Evolutionary conservation across 331 rosid genomes (phyloP).

Genomic region (Pyracantha coccinea): DNA sequence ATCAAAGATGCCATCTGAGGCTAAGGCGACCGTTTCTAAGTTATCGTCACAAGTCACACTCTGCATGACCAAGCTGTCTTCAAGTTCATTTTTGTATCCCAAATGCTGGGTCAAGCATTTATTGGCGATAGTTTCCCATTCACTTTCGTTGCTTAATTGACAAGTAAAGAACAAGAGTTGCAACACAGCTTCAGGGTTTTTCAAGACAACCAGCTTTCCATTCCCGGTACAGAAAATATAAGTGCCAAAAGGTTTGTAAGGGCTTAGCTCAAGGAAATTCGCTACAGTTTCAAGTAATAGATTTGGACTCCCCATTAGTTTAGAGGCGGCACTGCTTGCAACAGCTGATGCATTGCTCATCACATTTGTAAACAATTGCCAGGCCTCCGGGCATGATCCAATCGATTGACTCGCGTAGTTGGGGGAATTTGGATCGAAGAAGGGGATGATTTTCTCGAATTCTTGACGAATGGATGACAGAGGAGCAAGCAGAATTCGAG

Average conservation of each 20-base stretch:
- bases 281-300: slow-evolving; percentile 41
- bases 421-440: slow-evolving; percentile 12
- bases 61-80: slow-evolving; percentile 20
- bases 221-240: slow-evolving; percentile 43
- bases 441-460: slow-evolving; percentile 18
- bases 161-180: slow-evolving; percentile 50
- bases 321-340: slow-evolving; percentile 52
- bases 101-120: slow-evolving; percentile 39
- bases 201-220: slow-evolving; percentile 25
- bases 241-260: slow-evolving; percentile 76
- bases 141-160: slow-evolving; percentile 23
- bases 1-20: slow-evolving; percentile 27
- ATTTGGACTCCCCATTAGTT: slow-evolving; percentile 57
- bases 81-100: slow-evolving; percentile 24
- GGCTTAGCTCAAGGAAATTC: slow-evolving; percentile 38
- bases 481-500: slow-evolving; percentile 61
- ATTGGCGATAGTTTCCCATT: slow-evolving; percentile 13
- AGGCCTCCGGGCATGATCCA: neutral
- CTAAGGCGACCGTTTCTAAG: slow-evolving; percentile 35
- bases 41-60: slow-evolving; percentile 18
- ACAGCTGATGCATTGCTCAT: slow-evolving; percentile 44
- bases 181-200: slow-evolving; percentile 44
- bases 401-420: neutral
- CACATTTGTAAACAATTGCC: slow-evolving; percentile 30
- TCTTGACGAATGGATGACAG: slow-evolving; percentile 20